phyloP scores from a whole-genome alignment of 2,329 filamentous ascomycete species.

The Penicillium vulpinum region DNA sequence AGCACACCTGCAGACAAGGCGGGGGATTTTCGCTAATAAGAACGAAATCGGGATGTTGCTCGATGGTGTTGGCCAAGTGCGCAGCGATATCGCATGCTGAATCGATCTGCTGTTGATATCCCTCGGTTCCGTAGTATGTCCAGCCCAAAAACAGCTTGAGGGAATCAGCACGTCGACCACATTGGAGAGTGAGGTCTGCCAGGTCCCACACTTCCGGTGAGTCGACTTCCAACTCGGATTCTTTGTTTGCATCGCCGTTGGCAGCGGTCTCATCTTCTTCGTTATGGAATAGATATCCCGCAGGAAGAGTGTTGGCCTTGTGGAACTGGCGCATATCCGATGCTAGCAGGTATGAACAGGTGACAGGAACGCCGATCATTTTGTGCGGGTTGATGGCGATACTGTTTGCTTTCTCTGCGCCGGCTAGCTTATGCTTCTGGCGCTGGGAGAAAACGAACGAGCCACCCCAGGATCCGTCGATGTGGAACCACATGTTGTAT shows the following conservation, averaged over 20 bases:
- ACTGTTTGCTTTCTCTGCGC: slow-evolving; percentile 73
- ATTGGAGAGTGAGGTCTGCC: slow-evolving; percentile 90
- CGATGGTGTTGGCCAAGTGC: slow-evolving; percentile 65
- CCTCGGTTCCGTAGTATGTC: slow-evolving; percentile 79
- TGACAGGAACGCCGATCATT: slow-evolving; percentile 89
- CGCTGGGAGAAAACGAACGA: slow-evolving; percentile 72
- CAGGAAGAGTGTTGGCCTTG: slow-evolving; percentile 78
- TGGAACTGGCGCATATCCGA: slow-evolving; percentile 76
- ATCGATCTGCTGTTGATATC: slow-evolving; percentile 71
- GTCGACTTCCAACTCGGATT: slow-evolving; percentile 30
- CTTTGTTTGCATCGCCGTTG: slow-evolving; percentile 15
- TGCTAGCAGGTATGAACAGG: slow-evolving; percentile 84
- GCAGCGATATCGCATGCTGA: slow-evolving; percentile 70
- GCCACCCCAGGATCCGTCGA: slow-evolving; percentile 91
- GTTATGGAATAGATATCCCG: slow-evolving; percentile 80
- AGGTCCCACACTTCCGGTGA: slow-evolving; percentile 75
- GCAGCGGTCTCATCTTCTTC: slow-evolving; percentile 42
- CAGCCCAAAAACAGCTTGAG: slow-evolving; percentile 86
- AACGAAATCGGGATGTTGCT: slow-evolving; percentile 60
- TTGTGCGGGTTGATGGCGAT: slow-evolving; percentile 94
- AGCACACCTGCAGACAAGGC: slow-evolving; percentile 91
- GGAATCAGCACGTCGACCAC: slow-evolving; percentile 79
- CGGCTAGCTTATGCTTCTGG: slow-evolving; percentile 65
- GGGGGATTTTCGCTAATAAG: slow-evolving; percentile 75
- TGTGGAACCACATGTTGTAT: slow-evolving; percentile 82